Evolutionary conservation across 495 filamentous ascomycete genomes (phyloP).

Genomic region (Podospora anserina): DNA sequence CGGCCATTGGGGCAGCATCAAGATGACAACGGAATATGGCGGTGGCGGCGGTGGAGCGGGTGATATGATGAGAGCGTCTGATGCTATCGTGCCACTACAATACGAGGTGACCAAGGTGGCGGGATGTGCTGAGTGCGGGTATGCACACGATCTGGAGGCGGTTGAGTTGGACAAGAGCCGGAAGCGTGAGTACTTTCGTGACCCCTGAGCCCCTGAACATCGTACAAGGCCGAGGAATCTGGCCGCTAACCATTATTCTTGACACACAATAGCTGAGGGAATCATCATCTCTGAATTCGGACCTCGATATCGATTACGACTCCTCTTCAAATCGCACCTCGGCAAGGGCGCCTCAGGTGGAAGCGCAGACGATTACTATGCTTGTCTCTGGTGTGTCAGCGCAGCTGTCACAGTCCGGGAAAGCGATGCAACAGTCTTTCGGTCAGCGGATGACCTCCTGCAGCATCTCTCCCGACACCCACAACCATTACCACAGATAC

Average conservation of each 20-base stretch:
- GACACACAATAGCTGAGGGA: conserved; percentile 22
- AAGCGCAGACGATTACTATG: conserved; percentile 28
- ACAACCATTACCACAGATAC: conserved; percentile 37
- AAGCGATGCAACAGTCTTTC: conserved; percentile 42
- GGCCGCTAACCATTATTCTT: not conserved
- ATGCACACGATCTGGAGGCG: conserved; percentile 34
- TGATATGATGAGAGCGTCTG: conserved; percentile 25
- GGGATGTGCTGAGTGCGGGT: conserved; percentile 35
- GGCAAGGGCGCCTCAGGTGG: conserved; percentile 10
- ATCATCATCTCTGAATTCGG: conserved; percentile 26
- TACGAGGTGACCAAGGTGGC: conserved; percentile 24
- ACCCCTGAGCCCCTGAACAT: not conserved
- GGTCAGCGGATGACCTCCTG: conserved; percentile 32
- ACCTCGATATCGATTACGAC: conserved; percentile 33
- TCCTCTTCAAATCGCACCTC: conserved; percentile 42
- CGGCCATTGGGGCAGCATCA: conserved; percentile 27
- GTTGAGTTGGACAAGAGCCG: conserved; percentile 29
- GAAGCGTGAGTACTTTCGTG: conserved; percentile 26
- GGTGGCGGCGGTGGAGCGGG: conserved; percentile 13
- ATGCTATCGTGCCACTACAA: conserved; percentile 22
- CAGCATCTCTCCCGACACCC: conserved; percentile 37
- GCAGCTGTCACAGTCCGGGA: conserved; percentile 28
- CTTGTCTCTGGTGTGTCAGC: conserved; percentile 38
- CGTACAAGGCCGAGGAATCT: not conserved
- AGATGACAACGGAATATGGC: conserved; percentile 18